These are phyloP conservation scores for Suillus plorans DNA, from an alignment of 768 basidiomycete species.

Conservation along the genomic window DNA sequence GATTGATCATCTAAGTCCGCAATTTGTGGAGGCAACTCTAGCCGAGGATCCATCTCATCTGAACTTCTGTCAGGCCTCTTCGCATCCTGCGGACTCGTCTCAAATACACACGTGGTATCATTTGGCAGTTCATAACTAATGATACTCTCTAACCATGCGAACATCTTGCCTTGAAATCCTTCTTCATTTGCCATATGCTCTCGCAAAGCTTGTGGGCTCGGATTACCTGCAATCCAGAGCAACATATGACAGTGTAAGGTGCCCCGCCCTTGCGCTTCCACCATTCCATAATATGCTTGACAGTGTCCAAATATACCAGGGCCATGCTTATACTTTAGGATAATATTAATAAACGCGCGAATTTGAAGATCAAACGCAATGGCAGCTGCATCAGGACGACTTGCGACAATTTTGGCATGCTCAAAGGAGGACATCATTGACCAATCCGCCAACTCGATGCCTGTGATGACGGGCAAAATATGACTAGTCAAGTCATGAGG, in stretches of 20 bases:
- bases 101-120: too few species aligned
- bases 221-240: neutral
- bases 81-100: neutral
- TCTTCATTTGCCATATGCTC: neutral
- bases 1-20: neutral
- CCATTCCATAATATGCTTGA: neutral
- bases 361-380: neutral
- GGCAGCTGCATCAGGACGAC: neutral
- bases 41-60: neutral
- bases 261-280: neutral
- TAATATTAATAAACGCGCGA: neutral
- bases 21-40: neutral
- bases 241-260: neutral
- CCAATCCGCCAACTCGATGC: too few species aligned
- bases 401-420: too few species aligned
- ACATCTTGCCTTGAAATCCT: neutral
- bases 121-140: neutral
- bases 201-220: neutral
- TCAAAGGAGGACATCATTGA: too few species aligned
- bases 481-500: neutral
- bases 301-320: neutral
- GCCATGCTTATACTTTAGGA: neutral
- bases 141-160: neutral
- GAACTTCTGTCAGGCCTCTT: too few species aligned
- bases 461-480: too few species aligned